Conservation (phyloP, 169 alveolate genomes). For the Perkinsus olseni region DNA sequence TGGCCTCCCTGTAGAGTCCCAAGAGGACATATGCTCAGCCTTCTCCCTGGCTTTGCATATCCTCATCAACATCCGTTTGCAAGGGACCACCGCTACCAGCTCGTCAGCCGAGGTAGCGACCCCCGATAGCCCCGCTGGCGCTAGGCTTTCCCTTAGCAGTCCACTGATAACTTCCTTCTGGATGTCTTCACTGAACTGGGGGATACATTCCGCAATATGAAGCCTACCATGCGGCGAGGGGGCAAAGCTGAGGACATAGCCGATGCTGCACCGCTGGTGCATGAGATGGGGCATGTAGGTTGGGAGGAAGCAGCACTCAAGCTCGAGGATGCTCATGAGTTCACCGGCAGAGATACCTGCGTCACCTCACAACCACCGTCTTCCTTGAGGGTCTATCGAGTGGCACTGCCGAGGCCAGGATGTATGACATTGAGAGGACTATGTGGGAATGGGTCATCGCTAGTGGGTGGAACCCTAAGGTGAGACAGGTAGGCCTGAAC, state of each 20-base stretch:
- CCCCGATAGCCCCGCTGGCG: too few species aligned
- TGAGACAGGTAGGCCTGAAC: neutral
- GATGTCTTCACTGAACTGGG: neutral
- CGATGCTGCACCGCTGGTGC: neutral
- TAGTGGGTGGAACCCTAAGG: neutral
- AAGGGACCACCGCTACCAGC: neutral
- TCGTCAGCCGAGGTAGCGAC: neutral
- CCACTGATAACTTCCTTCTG: neutral
- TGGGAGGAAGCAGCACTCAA: too few species aligned
- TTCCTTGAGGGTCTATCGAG: neutral
- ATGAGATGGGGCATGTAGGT: neutral
- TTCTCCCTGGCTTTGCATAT: neutral
- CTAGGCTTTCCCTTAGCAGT: neutral
- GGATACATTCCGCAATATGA: neutral
- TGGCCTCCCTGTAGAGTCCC: neutral
- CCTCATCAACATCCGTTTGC: neutral
- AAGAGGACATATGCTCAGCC: neutral
- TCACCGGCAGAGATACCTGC: neutral
- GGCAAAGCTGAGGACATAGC: neutral
- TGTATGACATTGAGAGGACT: neutral
- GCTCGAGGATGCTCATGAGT: too few species aligned
- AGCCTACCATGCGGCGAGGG: neutral
- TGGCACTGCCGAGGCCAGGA: neutral
- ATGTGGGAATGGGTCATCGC: neutral
- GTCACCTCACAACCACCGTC: neutral